Evolutionary conservation across 805 yeast species (phyloP), one percentile per base, ranked within the genome.

Genomic region (Candida ovalis): DNA sequence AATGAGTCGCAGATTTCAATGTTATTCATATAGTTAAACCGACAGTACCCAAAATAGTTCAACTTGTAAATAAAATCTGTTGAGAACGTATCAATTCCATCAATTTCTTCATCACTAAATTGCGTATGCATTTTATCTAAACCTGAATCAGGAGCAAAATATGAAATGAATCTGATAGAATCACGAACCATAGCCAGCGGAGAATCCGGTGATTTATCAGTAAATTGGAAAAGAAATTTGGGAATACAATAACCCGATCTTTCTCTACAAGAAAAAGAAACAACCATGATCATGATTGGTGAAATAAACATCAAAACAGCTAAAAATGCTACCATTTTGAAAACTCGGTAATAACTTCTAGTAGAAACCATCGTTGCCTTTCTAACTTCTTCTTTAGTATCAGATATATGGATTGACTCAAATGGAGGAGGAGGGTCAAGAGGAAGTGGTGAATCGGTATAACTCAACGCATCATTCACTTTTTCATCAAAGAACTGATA

Each of bases 21-120:
- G 21, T 41, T 53, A 48, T 15, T 58, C 48, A 15, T 50, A 49
- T 41, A 48, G 32, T 69, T 70, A 4, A 59, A 45, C 27, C 78
- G 72, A 58, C 84, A 77, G 61, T 72, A 80, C 1, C 83, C 81
- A 42, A 70, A 59, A 44, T 69, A 69, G 57, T 72, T 77, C 53
- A 79, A 67, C 36, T 68, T 66, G 57, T 67, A 80, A 4, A 68
- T 45, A 32, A 74, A 74, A 36, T 66, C 64, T 23, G 67, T 64
- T 18, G 75, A 70, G 53, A 76, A 73, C 0, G 80, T 72, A 56
- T 75, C 78, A 42, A 77, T 68, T 4, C 66, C 68, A 23, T 68
- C 52, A 10, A 60, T 40, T 15, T 47, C 56, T 12, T 47, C 18
- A 39, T 51, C 58, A 2, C 57, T 35, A 10, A 54, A 45, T 36